phyloP scores from a whole-genome alignment of 169 alveolate species.

The Plasmodium gonderi region DNA sequence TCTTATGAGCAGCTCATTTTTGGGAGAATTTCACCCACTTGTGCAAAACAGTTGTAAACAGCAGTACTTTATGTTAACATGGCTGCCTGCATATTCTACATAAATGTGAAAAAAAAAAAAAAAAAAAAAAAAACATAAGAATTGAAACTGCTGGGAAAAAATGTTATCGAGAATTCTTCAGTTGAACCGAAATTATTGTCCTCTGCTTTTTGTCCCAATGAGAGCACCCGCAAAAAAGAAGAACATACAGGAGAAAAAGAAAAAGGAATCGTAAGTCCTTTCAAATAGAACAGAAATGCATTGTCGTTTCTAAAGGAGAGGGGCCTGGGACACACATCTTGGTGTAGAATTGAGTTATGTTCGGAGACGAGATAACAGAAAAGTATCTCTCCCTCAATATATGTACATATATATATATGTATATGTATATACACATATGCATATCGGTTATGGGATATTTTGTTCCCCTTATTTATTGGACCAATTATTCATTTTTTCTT shows the following conservation, averaged over 20 bases:
- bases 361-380: no score
- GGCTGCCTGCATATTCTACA: not conserved
- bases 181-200: conserved; percentile 45
- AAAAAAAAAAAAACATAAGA: not conserved
- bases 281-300: no score
- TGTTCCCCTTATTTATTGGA: not conserved
- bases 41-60: not conserved
- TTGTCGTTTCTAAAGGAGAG: no score
- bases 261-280: conserved; percentile 57
- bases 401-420: no score
- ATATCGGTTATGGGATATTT: not conserved
- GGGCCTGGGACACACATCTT: no score
- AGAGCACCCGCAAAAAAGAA: conserved; percentile 67
- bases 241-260: conserved; percentile 60
- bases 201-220: conserved; percentile 67
- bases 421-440: no score
- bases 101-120: not conserved
- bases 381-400: no score
- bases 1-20: not conserved
- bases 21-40: not conserved
- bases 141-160: not conserved
- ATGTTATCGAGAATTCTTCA: conserved; percentile 46
- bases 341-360: not conserved
- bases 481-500: not conserved
- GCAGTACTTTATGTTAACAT: not conserved